Evolutionary conservation across 2,329 filamentous ascomycete species (phyloP).

Genomic region (Fusarium sp.): DNA sequence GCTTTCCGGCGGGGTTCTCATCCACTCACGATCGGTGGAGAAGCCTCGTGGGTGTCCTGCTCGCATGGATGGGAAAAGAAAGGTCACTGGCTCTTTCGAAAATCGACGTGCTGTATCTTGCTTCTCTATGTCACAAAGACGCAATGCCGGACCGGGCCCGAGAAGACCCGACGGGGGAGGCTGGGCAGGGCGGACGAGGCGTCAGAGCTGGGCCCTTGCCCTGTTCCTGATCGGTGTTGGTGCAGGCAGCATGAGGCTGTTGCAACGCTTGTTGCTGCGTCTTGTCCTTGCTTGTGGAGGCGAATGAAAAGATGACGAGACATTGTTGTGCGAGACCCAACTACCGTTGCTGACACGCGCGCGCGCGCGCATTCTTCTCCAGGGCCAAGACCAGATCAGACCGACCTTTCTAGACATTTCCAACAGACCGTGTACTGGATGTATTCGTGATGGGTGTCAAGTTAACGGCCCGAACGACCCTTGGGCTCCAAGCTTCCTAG

Average conservation of each 20-base stretch:
- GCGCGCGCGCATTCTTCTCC: neutral
- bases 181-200: constrained; percentile 11
- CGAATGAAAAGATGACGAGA: neutral
- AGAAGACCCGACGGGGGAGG: constrained; percentile 34
- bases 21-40: constrained; percentile 42
- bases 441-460: neutral
- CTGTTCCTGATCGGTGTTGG: constrained; percentile 8
- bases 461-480: neutral
- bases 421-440: neutral
- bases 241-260: constrained; percentile 27
- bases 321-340: neutral
- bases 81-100: neutral
- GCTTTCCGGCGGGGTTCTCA: constrained; percentile 21
- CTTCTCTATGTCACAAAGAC: neutral
- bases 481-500: constrained; percentile 10
- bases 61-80: constrained; percentile 1
- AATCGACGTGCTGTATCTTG: neutral
- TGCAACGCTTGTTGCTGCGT: constrained; percentile 3
- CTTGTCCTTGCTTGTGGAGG: neutral
- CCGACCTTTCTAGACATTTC: constrained; percentile 29
- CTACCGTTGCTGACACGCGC: neutral
- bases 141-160: constrained; percentile 33
- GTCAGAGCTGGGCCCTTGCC: neutral
- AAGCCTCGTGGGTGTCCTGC: constrained; percentile 36
- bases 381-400: neutral